These are phyloP conservation scores for Naganishia randhawae DNA, from an alignment of 768 basidiomycete species.

Conservation along the genomic window DNA sequence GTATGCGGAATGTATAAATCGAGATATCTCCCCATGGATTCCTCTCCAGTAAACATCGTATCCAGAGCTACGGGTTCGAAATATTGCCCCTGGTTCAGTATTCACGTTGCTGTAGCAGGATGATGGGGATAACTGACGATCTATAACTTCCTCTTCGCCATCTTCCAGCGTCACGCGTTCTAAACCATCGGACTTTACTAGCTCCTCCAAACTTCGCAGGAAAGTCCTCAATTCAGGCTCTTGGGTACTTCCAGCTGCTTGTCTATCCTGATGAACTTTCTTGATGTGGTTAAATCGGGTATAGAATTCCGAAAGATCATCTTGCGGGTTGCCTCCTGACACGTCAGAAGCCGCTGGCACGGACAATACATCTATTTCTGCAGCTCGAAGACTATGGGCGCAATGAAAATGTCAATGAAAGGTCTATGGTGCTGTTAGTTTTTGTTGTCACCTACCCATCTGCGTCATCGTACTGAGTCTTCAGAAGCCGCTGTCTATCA, in stretches of 20 bases:
- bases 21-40: conserved; percentile 88
- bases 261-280: conserved; percentile 72
- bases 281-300: conserved; percentile 90
- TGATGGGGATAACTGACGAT: conserved; percentile 62
- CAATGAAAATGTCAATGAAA: conserved; percentile 52
- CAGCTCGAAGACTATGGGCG: conserved; percentile 52
- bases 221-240: conserved; percentile 51
- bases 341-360: conserved; percentile 38
- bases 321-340: conserved; percentile 34
- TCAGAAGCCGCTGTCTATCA: conserved; percentile 63
- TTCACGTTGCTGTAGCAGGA: neutral
- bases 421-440: conserved; percentile 51
- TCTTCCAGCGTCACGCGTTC: conserved; percentile 64
- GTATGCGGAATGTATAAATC: conserved; percentile 86
- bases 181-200: conserved; percentile 53
- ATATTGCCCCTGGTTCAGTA: neutral
- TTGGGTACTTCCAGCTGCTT: conserved; percentile 8
- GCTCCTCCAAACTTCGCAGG: conserved; percentile 78
- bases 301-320: conserved; percentile 87
- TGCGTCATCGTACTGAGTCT: conserved; percentile 72
- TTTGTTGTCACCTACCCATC: conserved; percentile 52
- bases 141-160: conserved; percentile 64
- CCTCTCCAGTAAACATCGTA: conserved; percentile 87
- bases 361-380: conserved; percentile 43
- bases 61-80: conserved; percentile 44